Conservation (phyloP, 129 eudicot species). For the Arctium lappa region DNA sequence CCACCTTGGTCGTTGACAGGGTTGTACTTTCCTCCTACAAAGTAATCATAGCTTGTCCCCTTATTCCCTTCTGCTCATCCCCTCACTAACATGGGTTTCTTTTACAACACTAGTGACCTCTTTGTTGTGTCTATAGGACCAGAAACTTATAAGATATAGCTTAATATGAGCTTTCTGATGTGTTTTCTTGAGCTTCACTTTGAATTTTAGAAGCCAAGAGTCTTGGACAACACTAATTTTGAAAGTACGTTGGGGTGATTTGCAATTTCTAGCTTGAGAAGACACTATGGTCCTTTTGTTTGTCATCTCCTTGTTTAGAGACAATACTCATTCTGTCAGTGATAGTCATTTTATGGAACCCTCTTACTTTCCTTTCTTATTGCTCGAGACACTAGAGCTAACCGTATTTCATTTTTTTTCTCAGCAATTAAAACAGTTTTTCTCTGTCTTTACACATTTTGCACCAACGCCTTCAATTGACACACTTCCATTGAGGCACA, state of each 20-base stretch:
- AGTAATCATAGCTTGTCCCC: neutral
- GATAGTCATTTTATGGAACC: neutral
- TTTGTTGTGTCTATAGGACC: neutral
- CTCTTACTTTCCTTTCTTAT: neutral
- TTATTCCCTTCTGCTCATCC: neutral
- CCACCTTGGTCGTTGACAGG: neutral
- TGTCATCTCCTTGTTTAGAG: neutral
- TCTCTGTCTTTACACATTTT: neutral
- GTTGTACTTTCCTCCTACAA: neutral
- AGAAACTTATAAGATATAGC: neutral
- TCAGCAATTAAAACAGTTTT: neutral
- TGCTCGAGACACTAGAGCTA: neutral
- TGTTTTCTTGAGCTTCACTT: neutral
- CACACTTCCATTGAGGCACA: neutral
- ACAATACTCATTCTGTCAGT: neutral
- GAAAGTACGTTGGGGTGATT: too few relatives aligned
- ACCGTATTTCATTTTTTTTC: neutral
- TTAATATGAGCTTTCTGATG: neutral
- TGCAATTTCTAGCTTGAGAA: too few relatives aligned
- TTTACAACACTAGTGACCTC: neutral
- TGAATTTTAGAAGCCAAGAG: neutral
- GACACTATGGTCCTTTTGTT: neutral
- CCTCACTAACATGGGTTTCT: neutral
- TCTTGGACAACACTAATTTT: too few relatives aligned
- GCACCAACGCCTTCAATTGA: neutral